phyloP scores from a whole-genome alignment of 2,329 filamentous ascomycete species.

The Zarea fungicola region DNA sequence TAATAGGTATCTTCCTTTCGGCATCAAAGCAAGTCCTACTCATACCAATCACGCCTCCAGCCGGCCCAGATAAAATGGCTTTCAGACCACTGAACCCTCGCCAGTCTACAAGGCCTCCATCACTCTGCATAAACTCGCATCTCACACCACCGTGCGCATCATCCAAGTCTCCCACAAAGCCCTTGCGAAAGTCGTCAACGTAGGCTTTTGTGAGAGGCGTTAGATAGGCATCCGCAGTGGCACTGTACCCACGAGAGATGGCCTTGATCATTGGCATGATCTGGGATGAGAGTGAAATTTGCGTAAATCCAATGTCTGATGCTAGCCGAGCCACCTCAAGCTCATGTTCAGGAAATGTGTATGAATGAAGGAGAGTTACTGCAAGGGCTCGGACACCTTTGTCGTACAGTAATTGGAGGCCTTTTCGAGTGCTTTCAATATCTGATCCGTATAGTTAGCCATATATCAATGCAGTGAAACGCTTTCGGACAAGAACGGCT shows the following conservation, averaged over 20 bases:
- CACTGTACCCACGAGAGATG: conserved; percentile 39
- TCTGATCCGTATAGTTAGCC: no score
- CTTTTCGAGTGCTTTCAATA: conserved; percentile 44
- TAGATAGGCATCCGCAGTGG: conserved; percentile 39
- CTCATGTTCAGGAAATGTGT: conserved; percentile 55
- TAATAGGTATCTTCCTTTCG: conserved; percentile 61
- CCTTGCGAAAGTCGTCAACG: conserved; percentile 30
- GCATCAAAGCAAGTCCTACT: conserved; percentile 68
- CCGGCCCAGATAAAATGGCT: conserved; percentile 68
- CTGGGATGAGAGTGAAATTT: conserved; percentile 31
- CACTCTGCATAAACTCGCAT: conserved; percentile 69
- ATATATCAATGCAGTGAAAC: no score
- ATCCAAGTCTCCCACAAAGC: conserved; percentile 30
- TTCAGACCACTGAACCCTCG: conserved; percentile 62
- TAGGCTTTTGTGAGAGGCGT: conserved; percentile 34
- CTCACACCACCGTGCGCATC: conserved; percentile 38
- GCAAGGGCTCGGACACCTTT: conserved; percentile 48
- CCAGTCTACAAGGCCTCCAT: conserved; percentile 47
- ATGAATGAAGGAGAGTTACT: conserved; percentile 70
- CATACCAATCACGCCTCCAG: conserved; percentile 74
- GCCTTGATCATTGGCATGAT: conserved; percentile 39
- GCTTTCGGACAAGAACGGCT: no score
- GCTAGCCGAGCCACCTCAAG: conserved; percentile 31
- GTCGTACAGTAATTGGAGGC: conserved; percentile 56
- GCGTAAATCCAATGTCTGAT: conserved; percentile 36